phyloP scores from a whole-genome alignment of 805 yeast genomes.

The Candida multigemmis region DNA sequence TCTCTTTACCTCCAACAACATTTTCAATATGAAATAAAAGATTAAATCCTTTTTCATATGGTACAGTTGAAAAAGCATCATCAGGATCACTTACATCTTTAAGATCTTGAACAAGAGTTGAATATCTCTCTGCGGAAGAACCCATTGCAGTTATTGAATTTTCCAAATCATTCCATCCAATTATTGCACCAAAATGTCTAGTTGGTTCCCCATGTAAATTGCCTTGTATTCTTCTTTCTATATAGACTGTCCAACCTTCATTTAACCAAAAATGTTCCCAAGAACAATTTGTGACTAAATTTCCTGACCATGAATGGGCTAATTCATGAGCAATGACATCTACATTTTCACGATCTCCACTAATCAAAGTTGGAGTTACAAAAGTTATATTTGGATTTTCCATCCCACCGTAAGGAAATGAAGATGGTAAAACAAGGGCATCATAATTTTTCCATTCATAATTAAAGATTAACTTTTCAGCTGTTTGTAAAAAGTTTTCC shows the following conservation, averaged over 20 bases:
- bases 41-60: conserved; percentile 86
- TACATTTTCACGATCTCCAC: conserved; percentile 78
- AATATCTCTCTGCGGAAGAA: conserved; percentile 38
- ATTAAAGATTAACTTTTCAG: conserved; percentile 66
- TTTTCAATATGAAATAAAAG: conserved; percentile 68
- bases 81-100: conserved; percentile 73
- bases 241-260: conserved; percentile 93
- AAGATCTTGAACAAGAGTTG: conserved; percentile 63
- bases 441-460: conserved; percentile 85
- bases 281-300: conserved; percentile 79
- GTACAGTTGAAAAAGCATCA: conserved; percentile 80
- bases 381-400: conserved; percentile 88
- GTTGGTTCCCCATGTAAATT: conserved; percentile 68
- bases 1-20: conserved; percentile 51
- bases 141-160: conserved; percentile 63
- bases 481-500: conserved; percentile 69
- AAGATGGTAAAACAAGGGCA: conserved; percentile 68
- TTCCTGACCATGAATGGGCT: conserved; percentile 91
- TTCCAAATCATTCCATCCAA: conserved; percentile 81
- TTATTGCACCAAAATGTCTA: conserved; percentile 74
- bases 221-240: conserved; percentile 78
- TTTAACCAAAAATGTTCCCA: conserved; percentile 95
- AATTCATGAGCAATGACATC: conserved; percentile 90
- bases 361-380: conserved; percentile 80
- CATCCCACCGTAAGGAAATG: conserved; percentile 89